These are phyloP conservation scores for Tylopilus sp. DNA, from an alignment of 768 basidiomycete species.

Conservation along the genomic window DNA sequence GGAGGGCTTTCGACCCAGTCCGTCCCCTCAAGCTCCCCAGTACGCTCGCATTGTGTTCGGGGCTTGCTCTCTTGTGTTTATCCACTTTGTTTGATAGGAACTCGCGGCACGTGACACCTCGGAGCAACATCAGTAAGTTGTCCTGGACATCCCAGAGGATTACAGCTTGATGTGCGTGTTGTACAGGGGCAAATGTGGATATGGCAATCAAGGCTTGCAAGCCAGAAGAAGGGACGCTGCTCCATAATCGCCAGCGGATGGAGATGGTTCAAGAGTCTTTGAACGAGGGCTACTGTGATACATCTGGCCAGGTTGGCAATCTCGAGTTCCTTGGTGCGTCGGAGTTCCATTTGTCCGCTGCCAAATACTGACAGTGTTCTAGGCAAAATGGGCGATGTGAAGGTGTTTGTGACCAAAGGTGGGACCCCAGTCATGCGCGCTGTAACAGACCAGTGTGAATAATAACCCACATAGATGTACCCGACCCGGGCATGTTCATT, in stretches of 20 bases:
- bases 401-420: neutral
- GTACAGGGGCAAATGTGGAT: neutral
- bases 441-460: neutral
- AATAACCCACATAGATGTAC: neutral
- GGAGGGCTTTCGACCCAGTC: slow-evolving; percentile 11
- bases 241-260: neutral
- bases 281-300: neutral
- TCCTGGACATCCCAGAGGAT: neutral
- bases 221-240: neutral
- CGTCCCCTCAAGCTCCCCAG: slow-evolving; percentile 17
- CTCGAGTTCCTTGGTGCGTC: neutral
- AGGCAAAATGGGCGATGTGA: neutral
- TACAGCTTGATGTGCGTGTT: neutral
- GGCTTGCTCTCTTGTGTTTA: neutral
- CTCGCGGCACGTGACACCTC: neutral
- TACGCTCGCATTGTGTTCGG: neutral
- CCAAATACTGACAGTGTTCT: neutral
- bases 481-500: neutral
- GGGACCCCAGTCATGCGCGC: too few species aligned
- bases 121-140: slow-evolving; percentile 31
- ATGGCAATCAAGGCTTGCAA: neutral
- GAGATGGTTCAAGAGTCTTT: neutral
- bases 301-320: neutral
- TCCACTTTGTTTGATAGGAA: neutral
- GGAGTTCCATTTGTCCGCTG: too few species aligned